A percentile compares a stretch with the other conserved stretches of the same genome.
Evolutionary conservation across 2,329 filamentous ascomycete genomes (phyloP).

Genomic region (Cryphonectria naterciae): DNA sequence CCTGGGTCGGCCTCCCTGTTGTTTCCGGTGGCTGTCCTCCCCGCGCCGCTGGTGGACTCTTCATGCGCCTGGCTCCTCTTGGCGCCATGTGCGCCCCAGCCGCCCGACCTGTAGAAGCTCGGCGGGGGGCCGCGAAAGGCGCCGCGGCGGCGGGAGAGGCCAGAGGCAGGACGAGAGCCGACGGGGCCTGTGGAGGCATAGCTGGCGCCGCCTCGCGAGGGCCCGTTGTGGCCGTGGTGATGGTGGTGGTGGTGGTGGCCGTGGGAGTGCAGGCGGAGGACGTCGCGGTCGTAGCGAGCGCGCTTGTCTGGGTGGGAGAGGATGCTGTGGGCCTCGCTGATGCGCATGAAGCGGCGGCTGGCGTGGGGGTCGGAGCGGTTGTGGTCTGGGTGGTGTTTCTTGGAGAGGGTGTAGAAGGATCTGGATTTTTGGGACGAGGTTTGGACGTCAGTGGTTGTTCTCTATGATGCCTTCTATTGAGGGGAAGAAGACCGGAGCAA

Average conservation of each 20-base stretch:
- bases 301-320: slow-evolving; percentile 77
- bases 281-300: slow-evolving; percentile 77
- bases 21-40: slow-evolving; percentile 1
- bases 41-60: slow-evolving; percentile 36
- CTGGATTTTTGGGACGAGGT: slow-evolving; percentile 40
- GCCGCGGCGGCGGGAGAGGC: slow-evolving; percentile 75
- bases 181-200: slow-evolving; percentile 61
- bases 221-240: slow-evolving; percentile 29
- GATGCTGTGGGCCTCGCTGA: slow-evolving; percentile 81
- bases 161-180: slow-evolving; percentile 77
- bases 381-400: slow-evolving; percentile 88
- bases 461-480: neutral
- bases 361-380: slow-evolving; percentile 78
- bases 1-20: slow-evolving; percentile 8
- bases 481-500: slow-evolving; percentile 4
- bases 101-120: slow-evolving; percentile 82
- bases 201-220: slow-evolving; percentile 48
- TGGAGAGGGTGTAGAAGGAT: slow-evolving; percentile 89
- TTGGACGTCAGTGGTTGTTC: neutral
- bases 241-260: slow-evolving; percentile 37
- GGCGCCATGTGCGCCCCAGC: slow-evolving; percentile 69
- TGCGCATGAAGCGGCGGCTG: slow-evolving; percentile 75
- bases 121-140: slow-evolving; percentile 86
- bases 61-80: slow-evolving; percentile 62
- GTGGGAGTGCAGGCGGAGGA: slow-evolving; percentile 48